Evolutionary conservation across 306 rosid genomes (phyloP).

Genomic region (Vicia faba): DNA sequence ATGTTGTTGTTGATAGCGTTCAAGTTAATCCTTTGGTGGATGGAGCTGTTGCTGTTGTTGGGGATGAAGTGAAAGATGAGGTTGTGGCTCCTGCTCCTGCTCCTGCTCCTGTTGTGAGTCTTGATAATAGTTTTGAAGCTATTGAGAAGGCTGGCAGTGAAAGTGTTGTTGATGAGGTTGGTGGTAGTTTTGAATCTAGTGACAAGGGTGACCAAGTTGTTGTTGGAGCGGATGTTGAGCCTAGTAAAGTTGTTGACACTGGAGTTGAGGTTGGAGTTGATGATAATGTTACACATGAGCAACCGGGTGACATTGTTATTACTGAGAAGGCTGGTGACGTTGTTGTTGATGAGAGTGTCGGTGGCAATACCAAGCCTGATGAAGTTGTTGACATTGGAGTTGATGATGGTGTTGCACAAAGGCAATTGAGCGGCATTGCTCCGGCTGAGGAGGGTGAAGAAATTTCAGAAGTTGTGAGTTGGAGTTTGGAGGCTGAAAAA

Average conservation of each 20-base stretch:
- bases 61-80: conserved; percentile 45
- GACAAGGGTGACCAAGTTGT: conserved; percentile 34
- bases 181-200: conserved; percentile 15
- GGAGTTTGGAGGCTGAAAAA: conserved; percentile 21
- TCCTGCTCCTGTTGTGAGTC: conserved; percentile 34
- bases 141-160: conserved; percentile 32
- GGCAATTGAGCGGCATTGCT: conserved; percentile 32
- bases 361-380: conserved; percentile 26
- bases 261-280: background rate
- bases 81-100: conserved; percentile 44
- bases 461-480: conserved; percentile 10
- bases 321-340: conserved; percentile 11
- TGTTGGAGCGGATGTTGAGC: conserved; percentile 4
- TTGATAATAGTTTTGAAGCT: conserved; percentile 57
- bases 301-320: conserved; percentile 38
- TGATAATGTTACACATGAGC: conserved; percentile 6
- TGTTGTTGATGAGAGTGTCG: conserved; percentile 1
- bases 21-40: conserved; percentile 37
- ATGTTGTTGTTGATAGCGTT: conserved; percentile 44
- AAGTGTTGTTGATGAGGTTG: conserved; percentile 5
- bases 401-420: conserved; percentile 22
- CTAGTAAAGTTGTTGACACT: conserved; percentile 11
- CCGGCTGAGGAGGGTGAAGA: conserved; percentile 36
- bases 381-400: conserved; percentile 27
- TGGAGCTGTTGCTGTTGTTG: conserved; percentile 52